These are phyloP conservation scores for Hypoxylon rubiginosum DNA, from an alignment of 2,329 filamentous ascomycete genomes.

Conservation along the genomic window DNA sequence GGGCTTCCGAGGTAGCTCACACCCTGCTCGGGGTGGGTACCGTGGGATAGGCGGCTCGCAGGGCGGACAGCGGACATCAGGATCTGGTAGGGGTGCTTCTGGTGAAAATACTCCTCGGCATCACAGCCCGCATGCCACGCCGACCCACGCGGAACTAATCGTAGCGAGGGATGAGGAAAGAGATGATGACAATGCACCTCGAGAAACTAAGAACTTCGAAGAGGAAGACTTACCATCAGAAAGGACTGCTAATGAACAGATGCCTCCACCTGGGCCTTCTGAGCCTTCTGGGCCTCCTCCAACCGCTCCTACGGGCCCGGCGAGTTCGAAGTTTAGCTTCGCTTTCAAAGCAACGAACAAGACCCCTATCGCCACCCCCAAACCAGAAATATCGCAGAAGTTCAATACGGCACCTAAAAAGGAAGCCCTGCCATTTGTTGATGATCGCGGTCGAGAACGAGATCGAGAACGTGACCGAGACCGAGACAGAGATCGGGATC, in stretches of 20 bases:
- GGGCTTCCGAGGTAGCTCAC: conserved; percentile 71
- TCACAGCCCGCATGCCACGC: conserved; percentile 49
- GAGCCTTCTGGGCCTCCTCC: conserved; percentile 62
- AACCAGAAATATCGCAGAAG: conserved; percentile 76
- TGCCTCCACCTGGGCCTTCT: too few relatives aligned
- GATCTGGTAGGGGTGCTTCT: conserved; percentile 43
- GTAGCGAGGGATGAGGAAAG: conserved; percentile 55
- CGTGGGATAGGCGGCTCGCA: conserved; percentile 73
- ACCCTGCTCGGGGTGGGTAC: conserved; percentile 62
- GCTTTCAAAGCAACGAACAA: conserved; percentile 85
- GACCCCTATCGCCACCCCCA: conserved; percentile 67
- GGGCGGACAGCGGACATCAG: conserved; percentile 77
- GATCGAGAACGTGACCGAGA: conserved; percentile 16
- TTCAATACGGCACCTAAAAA: conserved; percentile 73
- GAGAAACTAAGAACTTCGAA: conserved; percentile 74
- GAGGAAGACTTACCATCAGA: conserved; percentile 72
- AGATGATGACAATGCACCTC: conserved; percentile 72
- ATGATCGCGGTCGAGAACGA: conserved; percentile 49
- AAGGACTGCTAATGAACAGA: conserved; percentile 62
- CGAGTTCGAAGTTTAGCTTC: conserved; percentile 86
- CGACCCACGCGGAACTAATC: conserved; percentile 46
- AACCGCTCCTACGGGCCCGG: conserved; percentile 67
- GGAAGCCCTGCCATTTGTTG: conserved; percentile 56
- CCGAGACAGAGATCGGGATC: conserved; percentile 11
- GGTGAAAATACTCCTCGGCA: conserved; percentile 53